These are phyloP conservation scores for Takashimella koratensis DNA, from an alignment of 1,284 basidiomycete genomes.

Conservation along the genomic window DNA sequence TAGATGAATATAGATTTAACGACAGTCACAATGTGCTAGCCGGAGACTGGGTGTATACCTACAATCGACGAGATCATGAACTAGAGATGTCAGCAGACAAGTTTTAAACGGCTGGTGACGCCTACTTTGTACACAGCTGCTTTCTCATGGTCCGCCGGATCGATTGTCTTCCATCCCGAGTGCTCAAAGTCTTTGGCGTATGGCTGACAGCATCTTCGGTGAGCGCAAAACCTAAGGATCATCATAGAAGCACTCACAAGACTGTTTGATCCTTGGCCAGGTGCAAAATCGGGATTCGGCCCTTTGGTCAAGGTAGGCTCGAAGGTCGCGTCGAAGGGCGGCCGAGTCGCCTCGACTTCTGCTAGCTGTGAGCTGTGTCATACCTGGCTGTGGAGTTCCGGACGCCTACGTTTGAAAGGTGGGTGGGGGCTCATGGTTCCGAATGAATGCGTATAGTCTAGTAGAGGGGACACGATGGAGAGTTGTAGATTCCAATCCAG, in stretches of 20 bases:
- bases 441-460: no score
- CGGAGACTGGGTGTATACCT: slow-evolving; percentile 5
- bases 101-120: neutral
- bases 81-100: slow-evolving; percentile 20
- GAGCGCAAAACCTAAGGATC: no score
- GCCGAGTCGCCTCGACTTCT: slow-evolving; percentile 41
- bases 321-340: slow-evolving; percentile 24
- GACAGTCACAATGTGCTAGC: neutral
- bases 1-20: slow-evolving; percentile 7
- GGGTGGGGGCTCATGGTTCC: neutral
- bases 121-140: slow-evolving; percentile 50
- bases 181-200: slow-evolving; percentile 49
- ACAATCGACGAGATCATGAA: slow-evolving; percentile 65
- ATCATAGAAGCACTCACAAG: slow-evolving; percentile 32
- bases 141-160: slow-evolving; percentile 53
- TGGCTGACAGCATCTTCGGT: no score
- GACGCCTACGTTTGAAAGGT: neutral
- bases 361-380: no score
- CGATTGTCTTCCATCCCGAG: slow-evolving; percentile 58
- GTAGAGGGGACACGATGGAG: no score
- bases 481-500: no score
- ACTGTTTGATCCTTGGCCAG: slow-evolving; percentile 55
- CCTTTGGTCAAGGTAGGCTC: slow-evolving; percentile 45
- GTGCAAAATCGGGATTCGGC: slow-evolving; percentile 56
- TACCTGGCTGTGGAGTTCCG: no score